phyloP scores from a whole-genome alignment of 2,329 filamentous ascomycete genomes.

The Neofusicoccum umdonicola region DNA sequence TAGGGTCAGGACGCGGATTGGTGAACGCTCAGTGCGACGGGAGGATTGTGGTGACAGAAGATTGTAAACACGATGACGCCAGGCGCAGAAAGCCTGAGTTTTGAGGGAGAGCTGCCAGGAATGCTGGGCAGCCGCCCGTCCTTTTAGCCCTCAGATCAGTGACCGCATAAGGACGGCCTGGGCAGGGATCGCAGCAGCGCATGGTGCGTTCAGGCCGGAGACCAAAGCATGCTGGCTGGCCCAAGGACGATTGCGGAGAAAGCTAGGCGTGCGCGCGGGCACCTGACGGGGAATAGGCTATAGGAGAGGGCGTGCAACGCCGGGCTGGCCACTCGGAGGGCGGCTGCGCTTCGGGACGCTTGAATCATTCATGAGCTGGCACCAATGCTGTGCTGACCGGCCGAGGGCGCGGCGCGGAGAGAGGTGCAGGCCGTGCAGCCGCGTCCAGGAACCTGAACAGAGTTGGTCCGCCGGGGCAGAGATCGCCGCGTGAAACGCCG shows the following conservation, averaged over 20 bases:
- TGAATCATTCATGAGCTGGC: constrained; percentile 3
- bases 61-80: not conserved
- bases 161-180: not conserved
- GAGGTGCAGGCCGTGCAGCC: not conserved
- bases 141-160: not conserved
- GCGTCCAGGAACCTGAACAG: not conserved
- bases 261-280: not conserved
- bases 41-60: not conserved
- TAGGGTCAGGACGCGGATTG: not conserved
- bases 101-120: not conserved
- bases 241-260: constrained; percentile 1
- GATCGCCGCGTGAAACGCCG: constrained; percentile 5
- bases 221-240: not conserved
- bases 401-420: not conserved
- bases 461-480: not conserved
- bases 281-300: not conserved
- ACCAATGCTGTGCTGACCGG: constrained; percentile 8
- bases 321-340: not conserved
- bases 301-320: not conserved
- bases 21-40: not conserved
- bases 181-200: not conserved
- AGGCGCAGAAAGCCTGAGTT: not conserved
- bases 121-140: constrained; percentile 1
- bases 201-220: not conserved
- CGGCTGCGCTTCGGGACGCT: not conserved